Conservation (phyloP, 495 filamentous ascomycete species). For the Choiromyces venosus region DNA sequence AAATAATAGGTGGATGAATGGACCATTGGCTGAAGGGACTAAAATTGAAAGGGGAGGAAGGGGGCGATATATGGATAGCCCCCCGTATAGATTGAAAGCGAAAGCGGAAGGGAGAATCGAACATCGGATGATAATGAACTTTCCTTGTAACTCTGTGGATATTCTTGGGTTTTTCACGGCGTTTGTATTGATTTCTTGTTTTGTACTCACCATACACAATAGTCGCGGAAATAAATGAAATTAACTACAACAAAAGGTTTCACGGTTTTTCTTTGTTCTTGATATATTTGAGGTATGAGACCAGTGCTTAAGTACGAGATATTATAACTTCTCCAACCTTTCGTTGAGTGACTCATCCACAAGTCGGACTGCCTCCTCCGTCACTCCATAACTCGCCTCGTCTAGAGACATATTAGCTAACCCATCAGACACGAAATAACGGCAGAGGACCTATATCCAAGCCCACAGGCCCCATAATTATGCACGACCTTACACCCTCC, state of each 20-base stretch:
- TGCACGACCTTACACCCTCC: slow-evolving; percentile 70
- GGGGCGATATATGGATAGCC: not conserved
- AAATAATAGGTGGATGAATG: not conserved
- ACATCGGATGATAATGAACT: not conserved
- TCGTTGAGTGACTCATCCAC: slow-evolving; percentile 52
- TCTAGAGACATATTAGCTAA: slow-evolving; percentile 48
- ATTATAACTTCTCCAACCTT: not conserved
- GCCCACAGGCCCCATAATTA: slow-evolving; percentile 92
- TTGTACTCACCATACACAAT: not conserved
- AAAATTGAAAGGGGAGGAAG: not conserved
- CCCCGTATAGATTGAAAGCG: too few species aligned
- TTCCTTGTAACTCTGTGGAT: not conserved
- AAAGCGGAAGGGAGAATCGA: not conserved
- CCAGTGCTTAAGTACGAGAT: not conserved
- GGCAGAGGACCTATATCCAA: slow-evolving; percentile 51
- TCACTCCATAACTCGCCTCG: slow-evolving; percentile 80
- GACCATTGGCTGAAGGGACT: not conserved
- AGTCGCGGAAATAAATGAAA: not conserved
- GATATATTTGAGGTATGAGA: not conserved
- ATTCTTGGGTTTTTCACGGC: not conserved
- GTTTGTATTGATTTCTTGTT: not conserved
- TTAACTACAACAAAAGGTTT: not conserved
- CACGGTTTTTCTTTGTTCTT: not conserved
- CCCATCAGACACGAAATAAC: not conserved
- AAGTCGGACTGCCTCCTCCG: slow-evolving; percentile 61